A percentile compares a stretch with the other conserved stretches of the same genome.
These are phyloP conservation scores for Capsicum pubescens DNA, from an alignment of 257 asterid species.

Conservation along the genomic window DNA sequence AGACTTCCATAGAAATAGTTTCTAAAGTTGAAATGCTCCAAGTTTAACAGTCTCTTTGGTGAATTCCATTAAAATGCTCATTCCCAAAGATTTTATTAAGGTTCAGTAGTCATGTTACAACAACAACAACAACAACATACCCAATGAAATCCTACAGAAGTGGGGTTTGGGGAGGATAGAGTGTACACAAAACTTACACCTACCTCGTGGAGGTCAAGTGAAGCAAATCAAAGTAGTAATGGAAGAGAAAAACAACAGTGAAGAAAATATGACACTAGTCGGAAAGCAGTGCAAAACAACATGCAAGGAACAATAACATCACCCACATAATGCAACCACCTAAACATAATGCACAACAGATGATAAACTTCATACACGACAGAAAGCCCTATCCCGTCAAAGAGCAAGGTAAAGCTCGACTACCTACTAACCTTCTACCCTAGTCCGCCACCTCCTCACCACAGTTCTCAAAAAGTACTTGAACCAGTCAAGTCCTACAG, in stretches of 20 bases:
- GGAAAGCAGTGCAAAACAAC: background rate
- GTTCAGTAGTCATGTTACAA: background rate
- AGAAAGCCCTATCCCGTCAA: background rate
- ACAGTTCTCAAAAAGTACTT: background rate
- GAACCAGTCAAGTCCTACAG: background rate
- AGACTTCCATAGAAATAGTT: background rate
- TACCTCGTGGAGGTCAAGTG: background rate
- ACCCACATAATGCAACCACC: background rate
- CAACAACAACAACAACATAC: background rate
- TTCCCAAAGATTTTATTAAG: background rate
- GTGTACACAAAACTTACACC: background rate
- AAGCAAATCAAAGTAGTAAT: background rate
- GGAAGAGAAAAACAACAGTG: background rate
- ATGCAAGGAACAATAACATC: background rate
- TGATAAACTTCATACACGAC: background rate
- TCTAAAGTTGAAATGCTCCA: background rate
- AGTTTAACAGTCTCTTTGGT: background rate
- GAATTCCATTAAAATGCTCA: constrained; percentile 14
- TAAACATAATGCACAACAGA: background rate
- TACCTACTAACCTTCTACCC: background rate
- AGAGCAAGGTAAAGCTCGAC: background rate
- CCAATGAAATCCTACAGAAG: background rate
- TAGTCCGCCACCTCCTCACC: background rate
- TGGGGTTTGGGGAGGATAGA: background rate
- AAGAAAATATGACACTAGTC: background rate